Evolutionary conservation across 169 alveolate genomes (phyloP).

Genomic region (Plasmodium billcollinsi): DNA sequence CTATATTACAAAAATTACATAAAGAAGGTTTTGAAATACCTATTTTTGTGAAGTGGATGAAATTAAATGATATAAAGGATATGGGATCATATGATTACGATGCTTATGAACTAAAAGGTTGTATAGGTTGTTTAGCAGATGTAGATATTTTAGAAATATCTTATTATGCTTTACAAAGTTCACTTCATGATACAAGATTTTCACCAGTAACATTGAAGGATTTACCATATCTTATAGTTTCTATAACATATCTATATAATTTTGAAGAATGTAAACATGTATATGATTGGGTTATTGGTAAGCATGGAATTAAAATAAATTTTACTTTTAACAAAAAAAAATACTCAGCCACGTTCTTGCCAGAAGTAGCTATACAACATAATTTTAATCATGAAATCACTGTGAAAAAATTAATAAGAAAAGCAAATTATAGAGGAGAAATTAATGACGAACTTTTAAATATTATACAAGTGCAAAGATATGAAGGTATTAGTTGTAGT

Average conservation of each 20-base stretch:
- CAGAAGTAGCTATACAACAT: conserved; percentile 83
- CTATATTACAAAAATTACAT: conserved; percentile 21
- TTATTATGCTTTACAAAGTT: conserved; percentile 38
- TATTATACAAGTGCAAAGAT: conserved; percentile 45
- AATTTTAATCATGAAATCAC: conserved; percentile 61
- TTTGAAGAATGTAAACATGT: conserved; percentile 77
- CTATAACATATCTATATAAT: conserved; percentile 27
- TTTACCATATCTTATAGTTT: conserved; percentile 35
- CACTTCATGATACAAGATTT: conserved; percentile 47
- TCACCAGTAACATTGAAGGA: conserved; percentile 35
- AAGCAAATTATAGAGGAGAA: conserved; percentile 51
- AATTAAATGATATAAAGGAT: conserved; percentile 31
- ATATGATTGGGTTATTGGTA: conserved; percentile 83
- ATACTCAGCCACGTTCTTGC: conserved; percentile 83
- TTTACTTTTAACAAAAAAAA: conserved; percentile 59
- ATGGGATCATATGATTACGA: conserved; percentile 46
- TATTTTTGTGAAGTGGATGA: conserved; percentile 68
- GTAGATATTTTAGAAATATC: conserved; percentile 36
- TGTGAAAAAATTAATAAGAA: conserved; percentile 37
- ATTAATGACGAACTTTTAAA: conserved; percentile 48
- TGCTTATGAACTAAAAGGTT: conserved; percentile 58
- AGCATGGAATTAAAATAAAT: conserved; percentile 78
- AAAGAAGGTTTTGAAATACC: conserved; percentile 31
- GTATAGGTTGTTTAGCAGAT: conserved; percentile 60
- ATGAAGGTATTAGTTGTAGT: conserved; percentile 58